phyloP scores from a whole-genome alignment of 148 eudicot species.

The Persicaria tinctoria region DNA sequence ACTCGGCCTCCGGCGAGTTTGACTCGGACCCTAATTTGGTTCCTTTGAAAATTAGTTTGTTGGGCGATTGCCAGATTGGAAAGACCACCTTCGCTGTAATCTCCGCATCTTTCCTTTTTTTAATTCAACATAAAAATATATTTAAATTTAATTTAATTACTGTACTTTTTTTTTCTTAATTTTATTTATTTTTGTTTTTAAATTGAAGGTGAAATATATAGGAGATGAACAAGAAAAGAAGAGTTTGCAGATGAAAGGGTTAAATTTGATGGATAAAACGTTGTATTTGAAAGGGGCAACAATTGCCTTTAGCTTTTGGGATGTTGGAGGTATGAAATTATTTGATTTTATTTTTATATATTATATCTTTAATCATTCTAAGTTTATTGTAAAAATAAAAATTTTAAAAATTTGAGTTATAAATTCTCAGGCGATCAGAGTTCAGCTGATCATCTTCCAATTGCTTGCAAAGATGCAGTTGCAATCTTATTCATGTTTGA shows the following conservation, averaged over 20 bases:
- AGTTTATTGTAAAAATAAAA: neutral
- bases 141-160: neutral
- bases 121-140: neutral
- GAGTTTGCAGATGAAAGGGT: constrained; percentile 61
- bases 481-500: constrained; percentile 83
- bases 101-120: neutral
- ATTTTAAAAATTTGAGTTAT: neutral
- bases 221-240: constrained; percentile 77
- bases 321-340: constrained; percentile 61
- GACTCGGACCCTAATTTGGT: constrained; percentile 80
- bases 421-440: constrained; percentile 36
- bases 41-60: constrained; percentile 47
- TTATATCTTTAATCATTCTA: neutral
- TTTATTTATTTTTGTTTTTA: neutral
- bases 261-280: constrained; percentile 76
- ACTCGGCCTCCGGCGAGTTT: constrained; percentile 25
- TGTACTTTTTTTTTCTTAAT: neutral
- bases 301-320: constrained; percentile 87
- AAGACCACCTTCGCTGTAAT: constrained; percentile 83
- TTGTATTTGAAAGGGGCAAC: constrained; percentile 58
- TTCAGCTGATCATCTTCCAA: constrained; percentile 61
- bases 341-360: neutral
- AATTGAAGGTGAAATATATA: constrained; percentile 63
- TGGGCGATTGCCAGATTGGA: constrained; percentile 73
- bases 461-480: constrained; percentile 78